Conservation (phyloP, 352 stramenopile species). For the Saprolegnia parasitica region DNA sequence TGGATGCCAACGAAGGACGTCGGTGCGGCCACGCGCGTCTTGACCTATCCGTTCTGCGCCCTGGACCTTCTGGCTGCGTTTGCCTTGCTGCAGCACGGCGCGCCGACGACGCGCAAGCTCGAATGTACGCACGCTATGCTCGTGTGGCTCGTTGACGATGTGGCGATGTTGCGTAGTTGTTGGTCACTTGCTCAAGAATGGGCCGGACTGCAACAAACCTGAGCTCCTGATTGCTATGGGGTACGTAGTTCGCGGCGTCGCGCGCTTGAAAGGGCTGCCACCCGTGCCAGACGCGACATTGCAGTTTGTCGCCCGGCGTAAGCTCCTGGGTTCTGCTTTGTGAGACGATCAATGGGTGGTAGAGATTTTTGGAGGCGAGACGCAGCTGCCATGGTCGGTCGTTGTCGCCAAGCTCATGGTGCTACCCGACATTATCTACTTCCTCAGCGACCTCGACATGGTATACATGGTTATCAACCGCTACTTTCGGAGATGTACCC, state of each 20-base stretch:
- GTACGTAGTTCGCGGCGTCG: slow-evolving; percentile 8
- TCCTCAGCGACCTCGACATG: slow-evolving; percentile 26
- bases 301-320: slow-evolving; percentile 3
- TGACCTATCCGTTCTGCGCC: slow-evolving; percentile 13
- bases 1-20: neutral
- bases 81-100: slow-evolving; percentile 4
- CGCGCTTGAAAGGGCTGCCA: neutral
- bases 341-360: neutral
- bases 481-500: neutral
- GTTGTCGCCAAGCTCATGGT: slow-evolving; percentile 7
- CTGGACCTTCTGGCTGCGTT: slow-evolving; percentile 18
- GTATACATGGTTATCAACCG: neutral
- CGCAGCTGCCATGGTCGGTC: neutral
- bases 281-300: neutral
- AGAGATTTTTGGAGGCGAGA: neutral
- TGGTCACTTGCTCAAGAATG: slow-evolving; percentile 12
- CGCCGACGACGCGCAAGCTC: neutral
- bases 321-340: too few species aligned
- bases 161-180: neutral
- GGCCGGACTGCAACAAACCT: slow-evolving; percentile 10
- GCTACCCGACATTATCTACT: slow-evolving; percentile 16
- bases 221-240: slow-evolving; percentile 22
- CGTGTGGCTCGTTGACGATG: neutral
- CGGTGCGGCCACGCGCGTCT: neutral
- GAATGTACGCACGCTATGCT: slow-evolving; percentile 1